phyloP scores from a whole-genome alignment of 805 yeast genomes.

The Wickerhamiella occidentalis region DNA sequence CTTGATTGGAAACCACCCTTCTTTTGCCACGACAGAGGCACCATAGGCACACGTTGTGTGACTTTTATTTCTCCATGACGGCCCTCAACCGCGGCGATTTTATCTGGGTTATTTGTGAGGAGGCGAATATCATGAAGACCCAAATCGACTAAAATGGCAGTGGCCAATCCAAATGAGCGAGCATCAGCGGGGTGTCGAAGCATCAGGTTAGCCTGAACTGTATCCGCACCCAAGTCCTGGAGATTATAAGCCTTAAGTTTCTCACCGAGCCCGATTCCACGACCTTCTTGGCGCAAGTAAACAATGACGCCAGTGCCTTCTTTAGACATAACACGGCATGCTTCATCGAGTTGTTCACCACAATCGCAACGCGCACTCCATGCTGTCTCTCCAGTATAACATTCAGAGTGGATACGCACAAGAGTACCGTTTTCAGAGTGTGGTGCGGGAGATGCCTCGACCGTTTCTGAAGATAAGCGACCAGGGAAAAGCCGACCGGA shows the following conservation, averaged over 20 bases:
- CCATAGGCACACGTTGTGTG: conserved; percentile 87
- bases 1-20: conserved; percentile 60
- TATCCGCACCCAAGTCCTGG: conserved; percentile 97
- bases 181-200: conserved; percentile 96
- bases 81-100: conserved; percentile 90
- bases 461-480: conserved; percentile 28
- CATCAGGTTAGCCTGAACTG: conserved; percentile 88
- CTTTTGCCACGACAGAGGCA: conserved; percentile 82
- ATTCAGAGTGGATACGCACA: conserved; percentile 89
- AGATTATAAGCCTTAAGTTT: conserved; percentile 91
- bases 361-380: conserved; percentile 99
- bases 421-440: conserved; percentile 30
- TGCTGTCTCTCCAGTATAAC: conserved; percentile 98
- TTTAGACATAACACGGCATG: conserved; percentile 83
- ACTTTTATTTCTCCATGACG: conserved; percentile 62
- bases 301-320: conserved; percentile 89
- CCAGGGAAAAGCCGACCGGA: conserved; percentile 87
- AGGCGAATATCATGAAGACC: conserved; percentile 61
- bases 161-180: conserved; percentile 86
- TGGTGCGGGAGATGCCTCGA: background rate
- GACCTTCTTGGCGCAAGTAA: conserved; percentile 92
- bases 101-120: conserved; percentile 92
- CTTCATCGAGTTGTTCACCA: conserved; percentile 98
- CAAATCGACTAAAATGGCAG: conserved; percentile 78
- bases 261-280: conserved; percentile 98